Evolutionary conservation across 1,139 yeast genomes (phyloP).

Genomic region (Pichia sp.): DNA sequence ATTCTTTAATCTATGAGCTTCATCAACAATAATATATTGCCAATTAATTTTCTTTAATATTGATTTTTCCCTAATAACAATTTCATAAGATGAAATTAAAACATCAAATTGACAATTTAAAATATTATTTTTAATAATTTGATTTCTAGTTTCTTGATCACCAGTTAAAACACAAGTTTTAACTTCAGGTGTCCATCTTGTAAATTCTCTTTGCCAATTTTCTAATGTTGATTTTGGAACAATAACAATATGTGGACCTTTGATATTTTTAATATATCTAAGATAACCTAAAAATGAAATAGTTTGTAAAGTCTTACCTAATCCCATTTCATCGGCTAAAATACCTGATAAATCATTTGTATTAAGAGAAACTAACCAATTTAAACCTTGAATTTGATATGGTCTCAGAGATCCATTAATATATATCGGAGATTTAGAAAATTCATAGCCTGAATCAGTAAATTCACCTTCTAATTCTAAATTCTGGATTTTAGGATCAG

Average conservation of each 20-base stretch:
- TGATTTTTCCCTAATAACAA: slow-evolving; percentile 68
- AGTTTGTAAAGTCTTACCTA: slow-evolving; percentile 93
- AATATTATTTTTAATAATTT: slow-evolving; percentile 46
- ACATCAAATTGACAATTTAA: slow-evolving; percentile 65
- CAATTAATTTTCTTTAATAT: slow-evolving; percentile 59
- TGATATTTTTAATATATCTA: slow-evolving; percentile 51
- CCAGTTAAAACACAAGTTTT: slow-evolving; percentile 65
- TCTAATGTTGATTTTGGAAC: slow-evolving; percentile 78
- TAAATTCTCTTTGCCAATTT: slow-evolving; percentile 74
- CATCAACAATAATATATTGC: slow-evolving; percentile 74
- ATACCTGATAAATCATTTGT: slow-evolving; percentile 87
- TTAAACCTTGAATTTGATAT: slow-evolving; percentile 89
- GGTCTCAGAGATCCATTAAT: slow-evolving; percentile 61
- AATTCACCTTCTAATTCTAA: slow-evolving; percentile 40
- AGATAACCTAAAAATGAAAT: slow-evolving; percentile 75
- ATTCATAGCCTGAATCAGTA: slow-evolving; percentile 43
- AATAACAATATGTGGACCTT: slow-evolving; percentile 69
- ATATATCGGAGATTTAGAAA: slow-evolving; percentile 60
- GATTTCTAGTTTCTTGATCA: slow-evolving; percentile 58
- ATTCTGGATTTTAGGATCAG: slow-evolving; percentile 44
- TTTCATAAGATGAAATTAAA: slow-evolving; percentile 67
- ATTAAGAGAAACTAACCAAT: slow-evolving; percentile 81
- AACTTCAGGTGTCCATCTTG: slow-evolving; percentile 75
- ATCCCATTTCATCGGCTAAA: slow-evolving; percentile 97
- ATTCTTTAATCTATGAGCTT: slow-evolving; percentile 76